Percentiles rank a stretch among this genome's conserved stretches.
Conservation (phyloP, 1,139 yeast genomes). For the Hyphopichia pseudoburtonii region DNA sequence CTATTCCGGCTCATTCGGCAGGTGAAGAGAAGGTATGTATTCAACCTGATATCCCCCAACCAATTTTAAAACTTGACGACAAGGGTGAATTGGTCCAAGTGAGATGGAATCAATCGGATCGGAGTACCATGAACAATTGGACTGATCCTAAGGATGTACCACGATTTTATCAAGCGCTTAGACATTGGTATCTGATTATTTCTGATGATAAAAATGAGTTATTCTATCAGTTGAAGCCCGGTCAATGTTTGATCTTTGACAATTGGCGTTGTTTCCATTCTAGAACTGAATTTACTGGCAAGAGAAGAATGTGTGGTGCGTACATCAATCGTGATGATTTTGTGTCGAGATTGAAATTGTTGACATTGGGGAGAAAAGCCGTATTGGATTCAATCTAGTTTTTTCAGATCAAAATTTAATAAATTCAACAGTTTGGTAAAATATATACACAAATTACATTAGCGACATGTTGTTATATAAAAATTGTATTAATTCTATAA, state of each 20-base stretch:
- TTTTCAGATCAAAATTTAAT: too few relatives aligned
- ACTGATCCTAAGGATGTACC: conserved; percentile 53
- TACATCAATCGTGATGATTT: conserved; percentile 72
- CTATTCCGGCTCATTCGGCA: conserved; percentile 75
- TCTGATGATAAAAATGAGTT: conserved; percentile 54
- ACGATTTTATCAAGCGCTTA: conserved; percentile 59
- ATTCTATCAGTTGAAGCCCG: conserved; percentile 61
- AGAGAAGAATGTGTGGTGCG: conserved; percentile 76
- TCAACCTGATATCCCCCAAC: conserved; percentile 60
- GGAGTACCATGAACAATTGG: conserved; percentile 67
- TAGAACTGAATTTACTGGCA: conserved; percentile 67
- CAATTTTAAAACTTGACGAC: conserved; percentile 58
- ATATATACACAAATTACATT: too few relatives aligned
- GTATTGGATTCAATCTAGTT: conserved; percentile 33
- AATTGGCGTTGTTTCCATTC: conserved; percentile 80
- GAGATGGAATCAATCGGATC: conserved; percentile 75
- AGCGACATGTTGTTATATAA: too few relatives aligned
- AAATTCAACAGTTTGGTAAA: too few relatives aligned
- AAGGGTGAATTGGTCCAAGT: conserved; percentile 61
- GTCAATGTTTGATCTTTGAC: conserved; percentile 69
- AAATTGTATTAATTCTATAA: too few relatives aligned
- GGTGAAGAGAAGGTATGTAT: conserved; percentile 71
- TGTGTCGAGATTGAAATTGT: conserved; percentile 52
- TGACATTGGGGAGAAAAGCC: conserved; percentile 52
- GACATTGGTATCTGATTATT: conserved; percentile 57